These are phyloP conservation scores for Nakazawaea ishiwadae DNA, from an alignment of 805 yeast species.

Conservation along the genomic window DNA sequence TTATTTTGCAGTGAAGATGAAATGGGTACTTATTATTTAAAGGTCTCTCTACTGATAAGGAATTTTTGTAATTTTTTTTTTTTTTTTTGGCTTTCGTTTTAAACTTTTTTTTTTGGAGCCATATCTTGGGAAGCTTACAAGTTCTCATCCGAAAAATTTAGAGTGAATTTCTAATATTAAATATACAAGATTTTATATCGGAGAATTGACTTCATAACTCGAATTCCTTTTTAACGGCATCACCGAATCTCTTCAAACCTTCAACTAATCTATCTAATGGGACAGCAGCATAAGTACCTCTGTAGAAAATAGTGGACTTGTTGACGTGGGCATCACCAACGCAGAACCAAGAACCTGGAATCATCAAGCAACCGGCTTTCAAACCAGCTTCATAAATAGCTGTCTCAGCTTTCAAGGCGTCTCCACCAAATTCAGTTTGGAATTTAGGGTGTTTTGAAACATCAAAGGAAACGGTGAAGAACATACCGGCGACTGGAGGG, in stretches of 20 bases:
- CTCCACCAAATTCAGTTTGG: conserved; percentile 46
- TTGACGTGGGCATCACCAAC: conserved; percentile 29
- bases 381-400: conserved; percentile 60
- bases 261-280: conserved; percentile 55
- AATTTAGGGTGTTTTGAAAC: conserved; percentile 79
- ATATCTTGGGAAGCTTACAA: too few relatives aligned
- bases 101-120: too few relatives aligned
- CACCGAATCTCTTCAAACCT: conserved; percentile 67
- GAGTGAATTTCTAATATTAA: neutral
- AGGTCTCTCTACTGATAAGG: too few relatives aligned
- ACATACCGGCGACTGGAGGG: conserved; percentile 86
- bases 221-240: conserved; percentile 55
- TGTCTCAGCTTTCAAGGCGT: conserved; percentile 60
- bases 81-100: too few relatives aligned
- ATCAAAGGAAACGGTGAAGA: conserved; percentile 70
- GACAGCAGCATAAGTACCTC: conserved; percentile 89
- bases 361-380: conserved; percentile 60
- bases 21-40: too few relatives aligned
- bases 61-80: too few relatives aligned
- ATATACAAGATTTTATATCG: too few relatives aligned
- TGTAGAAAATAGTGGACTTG: conserved; percentile 57
- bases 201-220: conserved; percentile 28
- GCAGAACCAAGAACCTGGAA: conserved; percentile 83
- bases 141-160: neutral
- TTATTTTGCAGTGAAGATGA: too few relatives aligned